phyloP scores from a whole-genome alignment of 208 protist species.

The Acanthamoeba rhysodes region DNA sequence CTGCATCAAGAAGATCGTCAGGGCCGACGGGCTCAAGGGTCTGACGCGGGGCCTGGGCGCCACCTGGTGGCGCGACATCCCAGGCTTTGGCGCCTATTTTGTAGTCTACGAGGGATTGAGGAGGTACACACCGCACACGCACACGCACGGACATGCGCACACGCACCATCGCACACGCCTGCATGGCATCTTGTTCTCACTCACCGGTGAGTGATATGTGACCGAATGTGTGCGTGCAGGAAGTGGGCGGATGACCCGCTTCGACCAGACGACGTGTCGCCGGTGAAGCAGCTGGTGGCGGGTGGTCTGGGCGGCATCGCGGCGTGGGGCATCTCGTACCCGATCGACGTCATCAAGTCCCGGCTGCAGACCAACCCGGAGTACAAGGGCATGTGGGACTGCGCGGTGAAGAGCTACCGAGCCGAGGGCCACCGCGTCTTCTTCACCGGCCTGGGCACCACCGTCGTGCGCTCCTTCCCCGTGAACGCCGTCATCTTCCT shows the following conservation, averaged over 20 bases:
- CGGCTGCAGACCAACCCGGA: constrained; percentile 24
- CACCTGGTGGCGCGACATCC: constrained; percentile 78
- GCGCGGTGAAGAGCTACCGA: constrained; percentile 21
- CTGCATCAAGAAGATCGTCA: constrained; percentile 79
- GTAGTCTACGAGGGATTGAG: constrained; percentile 75
- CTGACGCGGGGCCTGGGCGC: constrained; percentile 74
- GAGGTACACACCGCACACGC: background rate
- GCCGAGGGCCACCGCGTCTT: constrained; percentile 38
- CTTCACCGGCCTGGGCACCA: constrained; percentile 33
- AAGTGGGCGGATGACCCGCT: constrained; percentile 27
- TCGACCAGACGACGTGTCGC: constrained; percentile 37
- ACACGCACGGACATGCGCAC: background rate
- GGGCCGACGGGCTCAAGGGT: constrained; percentile 63
- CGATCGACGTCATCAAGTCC: constrained; percentile 60
- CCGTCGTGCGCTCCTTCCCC: constrained; percentile 43
- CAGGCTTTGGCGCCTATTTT: constrained; percentile 80
- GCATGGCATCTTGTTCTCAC: background rate
- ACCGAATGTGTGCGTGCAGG: background rate
- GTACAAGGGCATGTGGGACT: constrained; percentile 28
- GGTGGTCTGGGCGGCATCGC: constrained; percentile 53
- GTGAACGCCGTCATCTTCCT: constrained; percentile 73
- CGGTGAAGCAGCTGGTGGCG: constrained; percentile 37
- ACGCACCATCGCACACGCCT: too few species aligned
- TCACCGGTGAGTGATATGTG: background rate
- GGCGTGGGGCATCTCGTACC: constrained; percentile 44